phyloP scores from a whole-genome alignment of 306 rosid species.

The Prunus kanzakura region DNA sequence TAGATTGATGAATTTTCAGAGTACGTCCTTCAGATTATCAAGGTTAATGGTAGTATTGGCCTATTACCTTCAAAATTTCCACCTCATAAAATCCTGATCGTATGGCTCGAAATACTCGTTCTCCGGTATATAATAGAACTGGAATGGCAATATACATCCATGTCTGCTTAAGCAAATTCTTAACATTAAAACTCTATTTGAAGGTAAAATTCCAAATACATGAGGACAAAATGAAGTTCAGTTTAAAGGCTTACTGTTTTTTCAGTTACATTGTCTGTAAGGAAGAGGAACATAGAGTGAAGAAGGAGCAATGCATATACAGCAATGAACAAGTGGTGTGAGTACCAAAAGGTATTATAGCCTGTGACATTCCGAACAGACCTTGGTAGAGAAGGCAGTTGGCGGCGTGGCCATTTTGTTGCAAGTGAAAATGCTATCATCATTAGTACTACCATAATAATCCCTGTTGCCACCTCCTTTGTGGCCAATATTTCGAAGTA shows the following conservation, averaged over 20 bases:
- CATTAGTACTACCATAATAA: slow-evolving; percentile 70
- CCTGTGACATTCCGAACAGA: slow-evolving; percentile 66
- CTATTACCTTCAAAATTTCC: slow-evolving; percentile 62
- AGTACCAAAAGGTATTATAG: slow-evolving; percentile 84
- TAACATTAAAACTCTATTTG: background rate
- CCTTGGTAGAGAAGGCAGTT: slow-evolving; percentile 49
- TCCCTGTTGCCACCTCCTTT: slow-evolving; percentile 65
- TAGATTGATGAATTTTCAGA: background rate
- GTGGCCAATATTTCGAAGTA: slow-evolving; percentile 62
- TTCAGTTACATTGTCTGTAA: slow-evolving; percentile 53
- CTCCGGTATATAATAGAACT: slow-evolving; percentile 59
- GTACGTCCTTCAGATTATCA: background rate
- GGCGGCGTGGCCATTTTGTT: slow-evolving; percentile 83
- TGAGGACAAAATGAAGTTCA: background rate
- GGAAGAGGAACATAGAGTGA: slow-evolving; percentile 89
- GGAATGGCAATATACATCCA: slow-evolving; percentile 90
- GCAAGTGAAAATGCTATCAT: slow-evolving; percentile 70
- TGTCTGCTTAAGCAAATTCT: slow-evolving; percentile 48
- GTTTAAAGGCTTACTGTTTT: slow-evolving; percentile 53
- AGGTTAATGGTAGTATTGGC: background rate
- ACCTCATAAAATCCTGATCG: slow-evolving; percentile 74
- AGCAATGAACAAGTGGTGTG: slow-evolving; percentile 82
- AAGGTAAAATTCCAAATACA: background rate
- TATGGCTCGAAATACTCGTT: slow-evolving; percentile 69
- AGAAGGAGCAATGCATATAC: slow-evolving; percentile 77